phyloP scores from a whole-genome alignment of 306 rosid genomes.

The Hippophae rhamnoides region DNA sequence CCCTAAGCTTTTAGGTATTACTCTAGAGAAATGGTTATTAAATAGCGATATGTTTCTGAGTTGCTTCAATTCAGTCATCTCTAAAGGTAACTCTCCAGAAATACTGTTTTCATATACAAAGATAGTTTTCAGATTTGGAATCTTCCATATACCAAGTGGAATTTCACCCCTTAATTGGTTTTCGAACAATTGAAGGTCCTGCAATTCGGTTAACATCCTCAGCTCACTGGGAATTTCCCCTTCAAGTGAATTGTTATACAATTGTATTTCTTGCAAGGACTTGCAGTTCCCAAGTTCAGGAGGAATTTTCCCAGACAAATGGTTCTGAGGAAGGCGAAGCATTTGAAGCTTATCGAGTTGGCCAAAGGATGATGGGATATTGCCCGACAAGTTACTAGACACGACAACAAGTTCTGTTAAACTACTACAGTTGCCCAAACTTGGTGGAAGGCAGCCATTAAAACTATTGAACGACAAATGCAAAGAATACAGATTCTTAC shows the following conservation, averaged over 20 bases:
- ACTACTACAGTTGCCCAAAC: slow-evolving; percentile 55
- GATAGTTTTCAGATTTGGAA: slow-evolving; percentile 45
- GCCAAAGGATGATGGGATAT: slow-evolving; percentile 60
- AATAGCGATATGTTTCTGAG: slow-evolving; percentile 53
- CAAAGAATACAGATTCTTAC: slow-evolving; percentile 29
- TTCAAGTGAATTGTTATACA: slow-evolving; percentile 54
- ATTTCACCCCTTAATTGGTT: slow-evolving; percentile 61
- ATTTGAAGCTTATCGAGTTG: slow-evolving; percentile 26
- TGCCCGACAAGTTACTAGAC: slow-evolving; percentile 38
- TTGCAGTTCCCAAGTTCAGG: slow-evolving; percentile 52
- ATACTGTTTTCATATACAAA: slow-evolving; percentile 55
- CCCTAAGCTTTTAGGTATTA: slow-evolving; percentile 69
- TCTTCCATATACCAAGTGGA: slow-evolving; percentile 79
- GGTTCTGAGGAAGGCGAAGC: slow-evolving; percentile 43
- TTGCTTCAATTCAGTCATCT: slow-evolving; percentile 57
- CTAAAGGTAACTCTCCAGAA: slow-evolving; percentile 57
- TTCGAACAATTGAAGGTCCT: slow-evolving; percentile 39
- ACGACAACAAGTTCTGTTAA: slow-evolving; percentile 26
- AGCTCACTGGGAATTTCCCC: slow-evolving; percentile 65
- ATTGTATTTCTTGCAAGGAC: slow-evolving; percentile 36
- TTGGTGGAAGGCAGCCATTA: slow-evolving; percentile 49
- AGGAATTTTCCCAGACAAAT: slow-evolving; percentile 60
- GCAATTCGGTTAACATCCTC: slow-evolving; percentile 41
- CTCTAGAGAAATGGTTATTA: slow-evolving; percentile 60
- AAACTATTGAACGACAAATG: slow-evolving; percentile 51